Percentiles rank a stretch among this genome's conserved stretches.
These are phyloP conservation scores for Cymodocea nodosa DNA, from an alignment of 116 monocot species.

Conservation along the genomic window DNA sequence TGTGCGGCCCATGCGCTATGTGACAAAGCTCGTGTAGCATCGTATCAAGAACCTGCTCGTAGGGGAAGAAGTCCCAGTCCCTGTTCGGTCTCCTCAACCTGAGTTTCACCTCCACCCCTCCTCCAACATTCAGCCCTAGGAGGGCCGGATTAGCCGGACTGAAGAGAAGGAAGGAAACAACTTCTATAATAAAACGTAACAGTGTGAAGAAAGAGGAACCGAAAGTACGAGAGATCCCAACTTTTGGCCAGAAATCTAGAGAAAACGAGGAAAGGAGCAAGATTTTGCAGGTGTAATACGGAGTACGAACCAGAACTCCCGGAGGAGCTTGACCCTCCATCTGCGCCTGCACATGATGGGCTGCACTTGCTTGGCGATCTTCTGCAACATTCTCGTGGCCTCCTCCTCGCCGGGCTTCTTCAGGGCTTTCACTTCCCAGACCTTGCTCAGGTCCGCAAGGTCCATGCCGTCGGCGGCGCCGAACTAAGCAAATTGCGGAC, in stretches of 20 bases:
- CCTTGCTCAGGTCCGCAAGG: slow-evolving; percentile 63
- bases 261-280: neutral
- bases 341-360: slow-evolving; percentile 75
- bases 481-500: neutral
- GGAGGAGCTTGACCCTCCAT: slow-evolving; percentile 78
- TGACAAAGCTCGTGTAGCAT: slow-evolving; percentile 97
- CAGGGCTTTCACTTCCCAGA: slow-evolving; percentile 65
- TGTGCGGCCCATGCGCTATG: slow-evolving; percentile 62
- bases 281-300: neutral
- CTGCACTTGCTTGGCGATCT: slow-evolving; percentile 75
- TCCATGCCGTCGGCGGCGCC: slow-evolving; percentile 16
- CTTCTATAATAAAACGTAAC: no score
- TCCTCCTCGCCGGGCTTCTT: slow-evolving; percentile 71
- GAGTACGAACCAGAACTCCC: slow-evolving; percentile 60
- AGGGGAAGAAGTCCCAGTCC: slow-evolving; percentile 73
- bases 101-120: slow-evolving; percentile 66
- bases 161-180: neutral
- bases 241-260: neutral
- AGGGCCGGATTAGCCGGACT: slow-evolving; percentile 51
- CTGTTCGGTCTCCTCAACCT: slow-evolving; percentile 39
- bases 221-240: neutral
- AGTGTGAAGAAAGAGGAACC: neutral
- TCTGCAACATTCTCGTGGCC: slow-evolving; percentile 44
- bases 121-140: slow-evolving; percentile 60
- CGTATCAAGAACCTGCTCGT: slow-evolving; percentile 83